Conservation (phyloP, 441 rosid genomes). For the Erodium texanum region DNA sequence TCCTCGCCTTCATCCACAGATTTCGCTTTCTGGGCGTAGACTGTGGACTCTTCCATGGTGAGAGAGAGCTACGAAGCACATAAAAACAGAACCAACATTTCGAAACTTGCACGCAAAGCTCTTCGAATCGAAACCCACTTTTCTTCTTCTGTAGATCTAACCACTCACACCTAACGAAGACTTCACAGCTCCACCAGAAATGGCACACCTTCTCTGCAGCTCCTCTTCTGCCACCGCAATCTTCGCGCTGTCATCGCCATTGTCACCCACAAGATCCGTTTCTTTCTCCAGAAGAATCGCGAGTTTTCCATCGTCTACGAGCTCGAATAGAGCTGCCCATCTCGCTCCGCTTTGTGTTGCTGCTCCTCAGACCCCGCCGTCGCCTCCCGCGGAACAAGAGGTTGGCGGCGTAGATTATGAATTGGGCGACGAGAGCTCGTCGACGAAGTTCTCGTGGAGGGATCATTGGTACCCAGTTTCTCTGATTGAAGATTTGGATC, state of each 20-base stretch:
- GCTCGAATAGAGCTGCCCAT: neutral
- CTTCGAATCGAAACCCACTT: neutral
- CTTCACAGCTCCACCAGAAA: neutral
- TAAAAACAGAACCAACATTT: neutral
- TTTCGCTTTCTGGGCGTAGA: constrained; percentile 4
- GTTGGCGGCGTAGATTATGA: constrained; percentile 20
- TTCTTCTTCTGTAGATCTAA: neutral
- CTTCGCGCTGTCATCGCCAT: neutral
- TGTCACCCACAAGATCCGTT: neutral
- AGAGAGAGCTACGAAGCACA: neutral
- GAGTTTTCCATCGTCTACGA: neutral
- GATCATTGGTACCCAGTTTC: constrained; percentile 94
- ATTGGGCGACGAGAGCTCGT: constrained; percentile 36
- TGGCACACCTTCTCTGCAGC: neutral
- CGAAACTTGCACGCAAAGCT: constrained; percentile 25
- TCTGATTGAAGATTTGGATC: constrained; percentile 67
- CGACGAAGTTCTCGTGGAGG: constrained; percentile 60
- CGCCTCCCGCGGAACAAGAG: constrained; percentile 18
- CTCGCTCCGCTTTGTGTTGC: neutral
- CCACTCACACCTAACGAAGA: neutral
- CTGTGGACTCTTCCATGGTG: constrained; percentile 5
- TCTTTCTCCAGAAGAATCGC: neutral
- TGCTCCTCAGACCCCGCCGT: constrained; percentile 19
- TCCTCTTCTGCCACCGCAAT: neutral
- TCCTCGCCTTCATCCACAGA: neutral